phyloP scores from a whole-genome alignment of 768 basidiomycete genomes.

The Agaricus subrufescens region DNA sequence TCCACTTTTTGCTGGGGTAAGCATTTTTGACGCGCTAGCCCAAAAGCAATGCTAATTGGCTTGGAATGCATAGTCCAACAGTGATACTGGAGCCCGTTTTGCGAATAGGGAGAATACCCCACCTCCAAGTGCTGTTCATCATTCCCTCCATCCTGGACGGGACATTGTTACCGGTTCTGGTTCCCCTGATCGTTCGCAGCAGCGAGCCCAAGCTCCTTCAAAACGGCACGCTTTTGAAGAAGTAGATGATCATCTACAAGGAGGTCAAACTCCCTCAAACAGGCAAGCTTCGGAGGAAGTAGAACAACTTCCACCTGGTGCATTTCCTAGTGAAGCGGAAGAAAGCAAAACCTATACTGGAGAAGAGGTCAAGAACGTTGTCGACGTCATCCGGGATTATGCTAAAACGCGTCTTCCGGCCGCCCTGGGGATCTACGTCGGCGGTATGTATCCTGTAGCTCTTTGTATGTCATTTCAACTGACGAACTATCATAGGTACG shows the following conservation, averaged over 20 bases:
- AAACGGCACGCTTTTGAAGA: background rate
- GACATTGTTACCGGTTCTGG: background rate
- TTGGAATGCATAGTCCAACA: background rate
- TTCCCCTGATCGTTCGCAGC: background rate
- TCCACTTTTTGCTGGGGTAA: background rate
- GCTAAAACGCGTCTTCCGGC: background rate
- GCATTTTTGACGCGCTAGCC: too few species aligned
- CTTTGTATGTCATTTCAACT: background rate
- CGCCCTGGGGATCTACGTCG: background rate
- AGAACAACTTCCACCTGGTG: background rate
- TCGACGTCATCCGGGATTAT: constrained; percentile 1
- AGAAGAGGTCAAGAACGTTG: background rate
- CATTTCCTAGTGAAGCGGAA: background rate
- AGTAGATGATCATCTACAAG: background rate
- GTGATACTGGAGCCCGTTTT: background rate
- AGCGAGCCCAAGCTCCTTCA: background rate
- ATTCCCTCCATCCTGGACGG: background rate
- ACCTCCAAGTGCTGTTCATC: background rate
- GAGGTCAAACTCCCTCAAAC: background rate
- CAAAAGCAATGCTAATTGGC: background rate
- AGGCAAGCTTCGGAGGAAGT: background rate
- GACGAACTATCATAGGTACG: background rate
- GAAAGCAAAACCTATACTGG: background rate
- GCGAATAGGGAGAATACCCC: background rate
- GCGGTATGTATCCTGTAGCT: background rate